phyloP scores from a whole-genome alignment of 2,329 filamentous ascomycete genomes.

The Myrmaecium sp. region DNA sequence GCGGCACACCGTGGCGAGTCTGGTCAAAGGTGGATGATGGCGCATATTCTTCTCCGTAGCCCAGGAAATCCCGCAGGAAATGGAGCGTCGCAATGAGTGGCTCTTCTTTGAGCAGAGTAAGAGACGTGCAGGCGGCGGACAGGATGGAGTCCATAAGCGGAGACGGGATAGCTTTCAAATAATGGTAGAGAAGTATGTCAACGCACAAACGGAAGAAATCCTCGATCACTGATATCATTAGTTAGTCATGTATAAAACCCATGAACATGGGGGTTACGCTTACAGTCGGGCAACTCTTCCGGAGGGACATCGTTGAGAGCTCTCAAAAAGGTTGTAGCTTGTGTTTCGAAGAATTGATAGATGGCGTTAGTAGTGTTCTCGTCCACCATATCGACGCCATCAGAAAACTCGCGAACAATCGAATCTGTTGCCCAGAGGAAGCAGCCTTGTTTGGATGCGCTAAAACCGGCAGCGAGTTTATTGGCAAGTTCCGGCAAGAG shows the following conservation, averaged over 20 bases:
- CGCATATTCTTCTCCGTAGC: constrained; percentile 63
- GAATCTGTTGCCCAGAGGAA: constrained; percentile 98
- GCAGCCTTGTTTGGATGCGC: constrained; percentile 74
- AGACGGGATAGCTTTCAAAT: constrained; percentile 66
- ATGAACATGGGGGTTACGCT: constrained; percentile 9
- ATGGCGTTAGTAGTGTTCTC: constrained; percentile 70
- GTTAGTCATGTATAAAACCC: not conserved
- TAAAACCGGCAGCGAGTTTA: constrained; percentile 73
- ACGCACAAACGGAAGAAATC: constrained; percentile 90
- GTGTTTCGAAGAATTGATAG: constrained; percentile 86
- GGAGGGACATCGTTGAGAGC: constrained; percentile 73
- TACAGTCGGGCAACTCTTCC: constrained; percentile 55
- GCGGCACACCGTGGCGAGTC: constrained; percentile 40
- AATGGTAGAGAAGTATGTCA: constrained; percentile 86
- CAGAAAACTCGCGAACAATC: constrained; percentile 87
- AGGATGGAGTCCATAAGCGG: constrained; percentile 68
- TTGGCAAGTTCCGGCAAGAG: constrained; percentile 73
- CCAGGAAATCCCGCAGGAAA: constrained; percentile 78
- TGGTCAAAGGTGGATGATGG: constrained; percentile 44
- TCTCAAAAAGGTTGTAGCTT: constrained; percentile 75
- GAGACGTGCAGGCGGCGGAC: constrained; percentile 68
- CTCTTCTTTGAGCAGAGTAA: constrained; percentile 80
- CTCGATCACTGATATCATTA: constrained; percentile 51
- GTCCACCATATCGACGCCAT: constrained; percentile 73
- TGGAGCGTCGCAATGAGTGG: constrained; percentile 83